Percentiles rank a stretch among this genome's conserved stretches.
Evolutionary conservation across 495 filamentous ascomycete species (phyloP).

Genomic region (Tuber umbilicatum): DNA sequence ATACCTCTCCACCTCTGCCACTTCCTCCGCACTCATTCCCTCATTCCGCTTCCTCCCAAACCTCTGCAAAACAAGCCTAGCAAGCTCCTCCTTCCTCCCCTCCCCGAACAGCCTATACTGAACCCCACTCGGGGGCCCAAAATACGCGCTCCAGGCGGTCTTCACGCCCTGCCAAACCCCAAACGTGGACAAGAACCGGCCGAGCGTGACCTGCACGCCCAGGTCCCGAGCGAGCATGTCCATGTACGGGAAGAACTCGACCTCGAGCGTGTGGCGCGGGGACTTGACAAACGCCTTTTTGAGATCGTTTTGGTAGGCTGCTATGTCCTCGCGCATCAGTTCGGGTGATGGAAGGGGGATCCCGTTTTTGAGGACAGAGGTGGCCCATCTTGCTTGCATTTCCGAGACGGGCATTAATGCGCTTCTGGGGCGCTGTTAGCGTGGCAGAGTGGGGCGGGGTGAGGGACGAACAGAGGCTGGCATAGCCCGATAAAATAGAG

Average conservation of each 20-base stretch:
- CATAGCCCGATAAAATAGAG: slow-evolving; percentile 28
- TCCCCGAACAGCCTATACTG: slow-evolving; percentile 31
- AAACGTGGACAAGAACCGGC: slow-evolving; percentile 24
- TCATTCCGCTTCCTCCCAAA: slow-evolving; percentile 5
- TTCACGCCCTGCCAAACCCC: slow-evolving; percentile 21
- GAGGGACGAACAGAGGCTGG: slow-evolving; percentile 24
- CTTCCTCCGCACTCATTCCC: slow-evolving; percentile 21
- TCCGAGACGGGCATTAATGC: slow-evolving; percentile 30
- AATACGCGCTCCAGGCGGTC: slow-evolving; percentile 18
- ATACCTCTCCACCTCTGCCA: slow-evolving; percentile 17
- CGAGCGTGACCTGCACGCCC: slow-evolving; percentile 14
- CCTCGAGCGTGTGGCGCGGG: slow-evolving; percentile 22
- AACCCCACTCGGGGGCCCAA: slow-evolving; percentile 8
- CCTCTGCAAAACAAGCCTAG: slow-evolving; percentile 24
- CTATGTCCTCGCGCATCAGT: slow-evolving; percentile 16
- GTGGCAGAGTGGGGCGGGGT: background rate
- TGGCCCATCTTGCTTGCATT: slow-evolving; percentile 27
- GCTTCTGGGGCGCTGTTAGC: slow-evolving; percentile 13
- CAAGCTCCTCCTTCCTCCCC: slow-evolving; percentile 21
- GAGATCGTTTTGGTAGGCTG: slow-evolving; percentile 16
- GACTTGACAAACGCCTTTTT: slow-evolving; percentile 11
- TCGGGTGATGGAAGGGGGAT: slow-evolving; percentile 15
- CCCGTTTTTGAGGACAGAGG: slow-evolving; percentile 5
- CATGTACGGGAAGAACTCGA: slow-evolving; percentile 21
- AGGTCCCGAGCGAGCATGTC: slow-evolving; percentile 20